phyloP scores from a whole-genome alignment of 768 basidiomycete genomes.

The Boletus vermiculosoides region DNA sequence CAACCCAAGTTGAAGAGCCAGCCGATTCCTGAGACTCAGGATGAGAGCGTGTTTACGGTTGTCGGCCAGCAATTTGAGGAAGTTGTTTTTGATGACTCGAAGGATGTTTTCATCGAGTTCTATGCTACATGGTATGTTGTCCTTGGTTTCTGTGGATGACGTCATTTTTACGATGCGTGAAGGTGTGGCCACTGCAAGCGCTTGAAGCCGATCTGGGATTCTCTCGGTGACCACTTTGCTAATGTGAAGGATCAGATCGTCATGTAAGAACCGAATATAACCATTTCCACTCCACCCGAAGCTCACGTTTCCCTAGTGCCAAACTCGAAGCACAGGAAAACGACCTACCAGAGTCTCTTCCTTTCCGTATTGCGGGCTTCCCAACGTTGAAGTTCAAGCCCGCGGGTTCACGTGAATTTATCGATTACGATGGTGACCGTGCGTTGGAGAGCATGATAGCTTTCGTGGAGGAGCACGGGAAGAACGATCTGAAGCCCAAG shows the following conservation, averaged over 20 bases:
- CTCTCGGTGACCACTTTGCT: conserved; percentile 81
- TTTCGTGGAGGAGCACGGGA: conserved; percentile 79
- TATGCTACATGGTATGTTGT: conserved; percentile 87
- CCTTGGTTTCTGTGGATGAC: background rate
- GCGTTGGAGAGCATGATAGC: conserved; percentile 81
- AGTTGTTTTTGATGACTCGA: conserved; percentile 78
- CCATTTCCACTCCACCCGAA: background rate
- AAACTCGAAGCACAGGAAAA: conserved; percentile 98
- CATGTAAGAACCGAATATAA: conserved; percentile 56
- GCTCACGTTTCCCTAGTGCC: conserved; percentile 50
- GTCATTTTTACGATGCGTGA: background rate
- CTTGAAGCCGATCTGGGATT: conserved; percentile 92
- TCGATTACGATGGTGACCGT: conserved; percentile 93
- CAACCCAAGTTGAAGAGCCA: conserved; percentile 86
- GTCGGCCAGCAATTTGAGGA: conserved; percentile 91
- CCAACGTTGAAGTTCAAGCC: conserved; percentile 97
- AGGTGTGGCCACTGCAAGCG: conserved; percentile 98
- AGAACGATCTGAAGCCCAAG: conserved; percentile 61
- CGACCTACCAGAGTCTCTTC: conserved; percentile 84
- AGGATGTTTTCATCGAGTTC: conserved; percentile 97
- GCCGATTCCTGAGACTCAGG: conserved; percentile 79
- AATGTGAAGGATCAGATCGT: conserved; percentile 67
- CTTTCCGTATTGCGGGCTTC: conserved; percentile 87
- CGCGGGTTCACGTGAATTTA: conserved; percentile 81
- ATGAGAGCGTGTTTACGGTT: conserved; percentile 77